Evolutionary conservation across 2,329 filamentous ascomycete genomes (phyloP).

Genomic region (Xylaria sp.): DNA sequence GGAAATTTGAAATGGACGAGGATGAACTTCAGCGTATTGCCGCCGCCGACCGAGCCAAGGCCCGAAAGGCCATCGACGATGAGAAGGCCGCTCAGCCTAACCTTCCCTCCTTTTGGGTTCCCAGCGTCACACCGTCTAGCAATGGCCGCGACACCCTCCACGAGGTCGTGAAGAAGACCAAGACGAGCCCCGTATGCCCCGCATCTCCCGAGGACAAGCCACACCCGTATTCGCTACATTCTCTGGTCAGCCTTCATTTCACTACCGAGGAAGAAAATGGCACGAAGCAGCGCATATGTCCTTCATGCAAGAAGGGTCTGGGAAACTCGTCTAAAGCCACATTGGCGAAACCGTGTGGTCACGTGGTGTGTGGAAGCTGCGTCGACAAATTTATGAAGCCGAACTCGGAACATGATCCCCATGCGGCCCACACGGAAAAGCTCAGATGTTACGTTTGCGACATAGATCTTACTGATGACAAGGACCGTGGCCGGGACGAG

Average conservation of each 20-base stretch:
- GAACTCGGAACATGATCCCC: conserved; percentile 49
- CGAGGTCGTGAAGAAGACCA: conserved; percentile 54
- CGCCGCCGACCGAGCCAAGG: conserved; percentile 62
- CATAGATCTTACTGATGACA: conserved; percentile 53
- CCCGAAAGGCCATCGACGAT: conserved; percentile 63
- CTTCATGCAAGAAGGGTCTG: conserved; percentile 76
- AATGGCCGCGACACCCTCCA: conserved; percentile 54
- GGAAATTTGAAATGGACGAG: conserved; percentile 76
- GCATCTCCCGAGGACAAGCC: conserved; percentile 60
- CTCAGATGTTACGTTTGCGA: conserved; percentile 85
- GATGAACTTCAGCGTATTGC: conserved; percentile 68
- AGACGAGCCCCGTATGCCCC: conserved; percentile 69
- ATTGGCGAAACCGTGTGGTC: conserved; percentile 81
- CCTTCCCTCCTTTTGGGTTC: conserved; percentile 89
- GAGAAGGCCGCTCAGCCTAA: conserved; percentile 66
- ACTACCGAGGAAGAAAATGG: conserved; percentile 59
- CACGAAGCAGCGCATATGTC: conserved; percentile 58
- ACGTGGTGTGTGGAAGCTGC: conserved; percentile 83
- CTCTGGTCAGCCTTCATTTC: conserved; percentile 71
- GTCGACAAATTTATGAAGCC: conserved; percentile 76
- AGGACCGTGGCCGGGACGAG: conserved; percentile 24
- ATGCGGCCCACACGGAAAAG: conserved; percentile 37
- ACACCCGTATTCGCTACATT: conserved; percentile 73
- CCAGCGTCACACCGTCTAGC: conserved; percentile 68
- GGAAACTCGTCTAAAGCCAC: conserved; percentile 78